phyloP scores from a whole-genome alignment of 2,329 filamentous ascomycete species.

The Ceratocystis harringtonii region DNA sequence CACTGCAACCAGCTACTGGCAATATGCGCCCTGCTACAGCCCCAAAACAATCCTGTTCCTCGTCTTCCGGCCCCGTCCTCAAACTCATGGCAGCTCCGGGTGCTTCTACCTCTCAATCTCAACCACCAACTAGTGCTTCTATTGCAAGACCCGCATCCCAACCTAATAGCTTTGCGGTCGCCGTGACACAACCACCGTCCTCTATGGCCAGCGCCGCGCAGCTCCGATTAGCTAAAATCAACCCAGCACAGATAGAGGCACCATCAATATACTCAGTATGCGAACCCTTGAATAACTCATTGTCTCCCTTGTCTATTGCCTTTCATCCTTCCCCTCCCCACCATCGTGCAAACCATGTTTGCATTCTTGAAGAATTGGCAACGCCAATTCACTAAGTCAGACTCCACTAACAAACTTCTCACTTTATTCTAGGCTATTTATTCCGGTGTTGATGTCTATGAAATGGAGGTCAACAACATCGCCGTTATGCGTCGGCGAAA shows the following conservation, averaged over 20 bases:
- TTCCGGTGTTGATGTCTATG: conserved; percentile 90
- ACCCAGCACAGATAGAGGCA: conserved; percentile 26
- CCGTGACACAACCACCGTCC: neutral
- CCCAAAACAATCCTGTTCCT: neutral
- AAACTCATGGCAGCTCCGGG: neutral
- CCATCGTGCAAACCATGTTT: conserved; percentile 16
- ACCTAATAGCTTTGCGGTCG: neutral
- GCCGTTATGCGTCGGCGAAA: conserved; percentile 91
- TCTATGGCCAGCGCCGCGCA: neutral
- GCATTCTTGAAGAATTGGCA: no score
- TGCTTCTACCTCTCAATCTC: neutral
- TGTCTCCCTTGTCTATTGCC: neutral
- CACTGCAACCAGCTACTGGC: neutral
- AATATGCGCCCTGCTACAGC: neutral
- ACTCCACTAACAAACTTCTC: neutral
- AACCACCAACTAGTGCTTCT: neutral
- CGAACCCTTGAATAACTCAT: neutral
- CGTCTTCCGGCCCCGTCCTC: neutral
- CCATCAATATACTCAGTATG: conserved; percentile 50
- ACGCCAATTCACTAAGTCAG: no score
- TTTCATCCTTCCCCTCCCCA: neutral
- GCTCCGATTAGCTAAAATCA: conserved; percentile 21
- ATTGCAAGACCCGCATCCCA: neutral
- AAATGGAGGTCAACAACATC: conserved; percentile 90
- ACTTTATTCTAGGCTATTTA: conserved; percentile 53